Evolutionary conservation across 352 stramenopile genomes (phyloP), one percentile per base, ranked within the genome.

Genomic region (Peronosclerospora sorghi): DNA sequence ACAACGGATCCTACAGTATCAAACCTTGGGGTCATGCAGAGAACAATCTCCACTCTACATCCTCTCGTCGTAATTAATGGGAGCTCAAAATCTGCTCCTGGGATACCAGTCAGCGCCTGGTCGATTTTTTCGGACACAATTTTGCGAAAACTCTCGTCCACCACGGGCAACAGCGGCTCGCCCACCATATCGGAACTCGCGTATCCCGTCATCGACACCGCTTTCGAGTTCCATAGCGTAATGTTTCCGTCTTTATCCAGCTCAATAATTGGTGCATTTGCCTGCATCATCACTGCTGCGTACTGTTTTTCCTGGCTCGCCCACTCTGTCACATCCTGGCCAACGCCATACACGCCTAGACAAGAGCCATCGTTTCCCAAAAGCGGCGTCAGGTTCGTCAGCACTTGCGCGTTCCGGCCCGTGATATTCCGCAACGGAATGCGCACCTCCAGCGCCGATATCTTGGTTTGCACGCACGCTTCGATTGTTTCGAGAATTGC

Each of bases 191-290:
- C 62, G 4, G 53, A 53, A 40, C 50, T 71, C 8, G 49, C 36
- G 35, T 73, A 82, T 0, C 71, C 72, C 19, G 68, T 85, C 52
- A 85, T 65, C 9, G 61, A 66, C 10, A 51, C 64, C 12, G 68
- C 64, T 48, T 76, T 81, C 35, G 50, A 52, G 41, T 86, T 86
- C 74, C 74, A 86, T 27, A 80, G 67, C 13, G 65, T 80, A 36
- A 86, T 77, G 38, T 73, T 62, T 0, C 63, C 74, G n/a, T 87
- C 59, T 41, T 68, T 70, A 48, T 90, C 75, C 26, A 88, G 59
- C 43, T 83, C 78, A 43, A 90, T 81, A 20, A 88, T 88, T 2
- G 76, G 69, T 36, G 72, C 67, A 45, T 88, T 88, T 9, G 75
- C 75, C 35, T 80, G 70, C 58, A 83, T 84, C 57, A 90, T 77